phyloP scores from a whole-genome alignment of 768 basidiomycete species.

The Leccinellum luteum region DNA sequence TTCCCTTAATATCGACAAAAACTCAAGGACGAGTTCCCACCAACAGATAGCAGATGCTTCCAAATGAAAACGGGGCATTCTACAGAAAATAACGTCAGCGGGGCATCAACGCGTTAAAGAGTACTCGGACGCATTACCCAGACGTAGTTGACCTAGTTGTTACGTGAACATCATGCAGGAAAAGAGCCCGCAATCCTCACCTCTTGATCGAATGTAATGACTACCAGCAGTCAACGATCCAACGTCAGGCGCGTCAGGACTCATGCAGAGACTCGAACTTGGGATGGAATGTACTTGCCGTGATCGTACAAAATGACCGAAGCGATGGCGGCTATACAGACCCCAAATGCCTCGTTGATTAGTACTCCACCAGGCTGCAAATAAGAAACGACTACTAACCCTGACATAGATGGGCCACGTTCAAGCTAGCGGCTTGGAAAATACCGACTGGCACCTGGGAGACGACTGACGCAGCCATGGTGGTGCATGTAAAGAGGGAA shows the following conservation, averaged over 20 bases:
- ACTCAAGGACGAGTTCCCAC: not conserved
- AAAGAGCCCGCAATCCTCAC: not conserved
- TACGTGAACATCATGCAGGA: not conserved
- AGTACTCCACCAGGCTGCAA: too few species aligned
- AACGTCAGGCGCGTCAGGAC: not conserved
- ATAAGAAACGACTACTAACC: too few species aligned
- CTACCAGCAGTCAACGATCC: not conserved
- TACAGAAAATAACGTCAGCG: not conserved
- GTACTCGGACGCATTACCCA: conserved; percentile 8
- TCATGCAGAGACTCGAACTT: not conserved
- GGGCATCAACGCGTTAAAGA: not conserved
- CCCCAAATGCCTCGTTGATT: not conserved
- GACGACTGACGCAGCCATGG: too few species aligned
- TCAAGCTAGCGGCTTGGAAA: too few species aligned
- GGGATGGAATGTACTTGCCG: not conserved
- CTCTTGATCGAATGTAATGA: conserved; percentile 14
- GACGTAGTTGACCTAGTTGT: conserved; percentile 15
- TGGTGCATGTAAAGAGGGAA: too few species aligned
- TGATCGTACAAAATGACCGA: conserved; percentile 20
- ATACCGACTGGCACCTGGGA: too few species aligned
- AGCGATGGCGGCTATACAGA: not conserved
- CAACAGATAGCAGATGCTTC: not conserved
- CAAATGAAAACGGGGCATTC: not conserved
- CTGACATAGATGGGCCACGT: too few species aligned
- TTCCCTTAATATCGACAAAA: not conserved